Base-by-base conservation (phyloP, 1,284 basidiomycete species). In the Puccinia horiana region DNA sequence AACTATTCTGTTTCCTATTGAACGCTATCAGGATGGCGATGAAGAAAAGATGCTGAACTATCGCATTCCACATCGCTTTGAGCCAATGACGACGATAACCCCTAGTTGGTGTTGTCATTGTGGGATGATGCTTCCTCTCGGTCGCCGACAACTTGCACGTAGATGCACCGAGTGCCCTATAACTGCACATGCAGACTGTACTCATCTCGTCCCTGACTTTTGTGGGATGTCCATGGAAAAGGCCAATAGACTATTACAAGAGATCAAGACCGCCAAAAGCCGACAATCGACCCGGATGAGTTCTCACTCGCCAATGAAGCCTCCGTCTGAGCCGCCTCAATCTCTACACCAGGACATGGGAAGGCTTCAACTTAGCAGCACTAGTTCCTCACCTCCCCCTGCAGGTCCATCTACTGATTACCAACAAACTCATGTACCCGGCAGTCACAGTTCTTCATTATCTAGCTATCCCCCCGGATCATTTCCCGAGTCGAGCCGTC, bases 211-310 rank as follows among this genome's bases (percentile, higher is more conserved):
- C 44, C 97, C 97, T 82, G 96, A 99, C 88, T 98, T 99, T 88
- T 99, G 97, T 86, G 97, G 97, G 75, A 98, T 99, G 96, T 95
- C 95, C 32, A 99, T 99, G 96, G 97, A 98, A 88, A 97, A 94
- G 83, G 97, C 97, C 58, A 98, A 98, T 87, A 92, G 93, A 86
- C 90, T 99, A 37, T 90, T 99, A 80, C 92, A 92, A 83, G 93
- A 96, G 87, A 92, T 95, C 89, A 93, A 90, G 84, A 89, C 90
- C 83, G 95, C 91, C 86, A 94, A 81, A 61, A 82, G 73, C 44
- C 85, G 83, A 81, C 83, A 77, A 80, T 86, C 81, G 85, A 86
- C 32, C 84, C 82, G 56, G 78, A 84, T 91, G 86, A 81, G 79
- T 20, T 63, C 79, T 37, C 56, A 61, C 61, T 74, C 61, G 26